Percentiles rank a stretch among this genome's conserved stretches.
These are phyloP conservation scores for Colletotrichum brevisporum DNA, from an alignment of 2,329 filamentous ascomycete genomes.

Conservation along the genomic window DNA sequence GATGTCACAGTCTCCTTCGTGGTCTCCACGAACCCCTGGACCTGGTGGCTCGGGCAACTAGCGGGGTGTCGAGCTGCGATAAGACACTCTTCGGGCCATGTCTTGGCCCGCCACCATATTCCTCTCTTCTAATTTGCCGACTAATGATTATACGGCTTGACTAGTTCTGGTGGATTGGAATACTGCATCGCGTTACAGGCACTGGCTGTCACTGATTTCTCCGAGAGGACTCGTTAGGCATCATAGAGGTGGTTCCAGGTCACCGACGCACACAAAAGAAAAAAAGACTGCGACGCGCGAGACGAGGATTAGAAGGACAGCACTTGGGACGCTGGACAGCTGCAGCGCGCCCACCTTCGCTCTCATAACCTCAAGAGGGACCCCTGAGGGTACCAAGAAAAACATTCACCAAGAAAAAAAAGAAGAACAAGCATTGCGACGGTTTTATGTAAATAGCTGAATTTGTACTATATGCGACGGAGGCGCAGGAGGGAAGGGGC, in stretches of 20 bases:
- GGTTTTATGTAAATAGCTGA: slow-evolving; percentile 41
- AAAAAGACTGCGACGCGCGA: slow-evolving; percentile 32
- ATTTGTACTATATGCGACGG: slow-evolving; percentile 40
- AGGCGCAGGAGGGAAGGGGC: slow-evolving; percentile 1
- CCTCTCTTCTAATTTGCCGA: slow-evolving; percentile 51
- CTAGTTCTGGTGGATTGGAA: slow-evolving; percentile 37
- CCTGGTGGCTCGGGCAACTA: slow-evolving; percentile 59
- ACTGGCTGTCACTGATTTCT: slow-evolving; percentile 43
- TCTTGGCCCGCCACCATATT: slow-evolving; percentile 30
- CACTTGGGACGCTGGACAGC: slow-evolving; percentile 6
- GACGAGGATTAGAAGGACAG: slow-evolving; percentile 26
- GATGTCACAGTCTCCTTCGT: slow-evolving; percentile 58
- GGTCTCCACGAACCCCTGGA: slow-evolving; percentile 62
- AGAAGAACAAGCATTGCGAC: slow-evolving; percentile 27
- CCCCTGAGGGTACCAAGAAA: slow-evolving; percentile 17
- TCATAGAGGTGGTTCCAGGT: slow-evolving; percentile 40
- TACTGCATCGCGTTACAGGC: slow-evolving; percentile 40
- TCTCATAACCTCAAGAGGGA: background rate
- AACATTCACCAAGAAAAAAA: slow-evolving; percentile 19
- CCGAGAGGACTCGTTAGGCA: slow-evolving; percentile 28
- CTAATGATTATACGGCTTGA: slow-evolving; percentile 52
- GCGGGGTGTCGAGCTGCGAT: slow-evolving; percentile 46
- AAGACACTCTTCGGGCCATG: slow-evolving; percentile 10
- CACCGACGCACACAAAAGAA: slow-evolving; percentile 22
- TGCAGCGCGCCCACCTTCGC: slow-evolving; percentile 17